Conservation (phyloP, 2,329 filamentous ascomycete species). For the Colletotrichum echinochloae region DNA sequence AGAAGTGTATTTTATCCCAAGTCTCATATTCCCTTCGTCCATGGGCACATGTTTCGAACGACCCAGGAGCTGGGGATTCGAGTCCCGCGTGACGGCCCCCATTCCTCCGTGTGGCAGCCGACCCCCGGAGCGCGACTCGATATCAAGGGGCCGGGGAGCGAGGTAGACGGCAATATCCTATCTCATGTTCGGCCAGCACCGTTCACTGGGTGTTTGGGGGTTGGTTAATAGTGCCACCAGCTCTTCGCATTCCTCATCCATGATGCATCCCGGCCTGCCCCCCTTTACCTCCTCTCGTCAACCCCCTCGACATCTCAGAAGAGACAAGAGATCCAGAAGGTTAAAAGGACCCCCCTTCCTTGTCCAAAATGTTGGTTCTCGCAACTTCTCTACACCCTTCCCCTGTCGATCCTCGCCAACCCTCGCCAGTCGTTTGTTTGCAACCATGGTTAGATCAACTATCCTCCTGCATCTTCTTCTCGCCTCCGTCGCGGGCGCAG, state of each 20-base stretch:
- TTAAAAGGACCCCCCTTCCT: constrained; percentile 5
- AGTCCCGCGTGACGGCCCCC: neutral
- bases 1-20: neutral
- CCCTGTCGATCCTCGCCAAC: constrained; percentile 17
- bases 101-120: constrained; percentile 12
- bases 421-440: neutral
- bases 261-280: constrained; percentile 1
- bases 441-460: constrained; percentile 17
- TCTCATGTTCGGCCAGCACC: neutral
- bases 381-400: constrained; percentile 7
- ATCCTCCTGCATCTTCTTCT: constrained; percentile 30
- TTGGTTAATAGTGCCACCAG: constrained; percentile 20
- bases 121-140: neutral
- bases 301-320: neutral
- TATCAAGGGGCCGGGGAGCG: neutral
- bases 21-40: constrained; percentile 1
- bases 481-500: constrained; percentile 23
- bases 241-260: constrained; percentile 22
- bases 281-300: neutral
- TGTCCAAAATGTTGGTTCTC: neutral
- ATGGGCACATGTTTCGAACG: constrained; percentile 2
- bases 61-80: neutral
- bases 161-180: neutral
- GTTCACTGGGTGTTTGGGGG: neutral
- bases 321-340: neutral